Percentiles rank a stretch among this genome's conserved stretches.
phyloP scores from a whole-genome alignment of 352 stramenopile species.

The Phytopythium boreale region DNA sequence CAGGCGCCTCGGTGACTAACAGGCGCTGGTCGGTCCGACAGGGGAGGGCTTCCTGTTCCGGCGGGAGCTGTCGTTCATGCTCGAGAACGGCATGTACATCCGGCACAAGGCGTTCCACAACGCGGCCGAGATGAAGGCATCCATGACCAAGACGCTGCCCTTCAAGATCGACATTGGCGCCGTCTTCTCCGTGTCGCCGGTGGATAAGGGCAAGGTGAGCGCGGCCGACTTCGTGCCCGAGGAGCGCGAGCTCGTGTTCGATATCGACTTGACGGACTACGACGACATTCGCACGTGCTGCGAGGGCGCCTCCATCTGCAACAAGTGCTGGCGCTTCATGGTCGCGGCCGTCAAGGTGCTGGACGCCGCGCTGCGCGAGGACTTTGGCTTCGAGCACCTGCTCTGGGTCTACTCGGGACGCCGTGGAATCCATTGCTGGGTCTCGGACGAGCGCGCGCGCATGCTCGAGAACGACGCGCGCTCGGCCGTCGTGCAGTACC shows the following conservation, averaged over 20 bases:
- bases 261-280: conserved; percentile 99
- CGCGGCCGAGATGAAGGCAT: conserved; percentile 77
- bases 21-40: conserved; percentile 8
- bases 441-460: conserved; percentile 94
- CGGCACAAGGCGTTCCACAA: conserved; percentile 96
- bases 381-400: conserved; percentile 98
- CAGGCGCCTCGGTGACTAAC: not conserved
- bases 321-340: conserved; percentile 99
- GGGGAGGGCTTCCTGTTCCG: conserved; percentile 81
- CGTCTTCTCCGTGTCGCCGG: conserved; percentile 89
- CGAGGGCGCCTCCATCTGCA: conserved; percentile 87
- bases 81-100: conserved; percentile 99
- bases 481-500: conserved; percentile 95
- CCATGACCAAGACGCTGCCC: conserved; percentile 92
- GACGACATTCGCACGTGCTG: conserved; percentile 98
- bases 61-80: conserved; percentile 98
- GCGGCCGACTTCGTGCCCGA: conserved; percentile 88
- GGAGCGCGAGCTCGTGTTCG: conserved; percentile 98
- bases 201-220: conserved; percentile 86
- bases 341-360: conserved; percentile 95
- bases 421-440: conserved; percentile 99
- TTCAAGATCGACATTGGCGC: conserved; percentile 99
- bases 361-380: conserved; percentile 87
- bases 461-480: conserved; percentile 95
- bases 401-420: conserved; percentile 99